Conservation (phyloP, 2,329 filamentous ascomycete genomes). For the Apiospora hydei region DNA sequence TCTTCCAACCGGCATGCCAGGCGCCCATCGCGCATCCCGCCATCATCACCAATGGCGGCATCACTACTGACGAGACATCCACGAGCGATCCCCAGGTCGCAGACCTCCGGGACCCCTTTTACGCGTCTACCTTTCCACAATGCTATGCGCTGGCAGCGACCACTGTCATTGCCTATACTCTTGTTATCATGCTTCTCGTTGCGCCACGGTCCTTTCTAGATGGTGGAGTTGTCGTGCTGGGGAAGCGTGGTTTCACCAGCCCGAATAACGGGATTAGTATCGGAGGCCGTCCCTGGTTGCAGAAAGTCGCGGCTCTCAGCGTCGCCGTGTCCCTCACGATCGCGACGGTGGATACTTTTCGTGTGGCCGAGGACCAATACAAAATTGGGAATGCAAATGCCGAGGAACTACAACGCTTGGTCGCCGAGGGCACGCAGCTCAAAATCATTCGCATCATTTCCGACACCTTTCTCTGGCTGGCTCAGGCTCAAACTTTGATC, state of each 20-base stretch:
- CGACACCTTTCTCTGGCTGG: slow-evolving; percentile 95
- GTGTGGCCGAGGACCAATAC: slow-evolving; percentile 84
- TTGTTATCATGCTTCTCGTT: slow-evolving; percentile 92
- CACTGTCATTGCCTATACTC: slow-evolving; percentile 88
- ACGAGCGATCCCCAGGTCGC: slow-evolving; percentile 55
- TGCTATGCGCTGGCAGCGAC: slow-evolving; percentile 91
- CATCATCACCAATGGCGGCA: slow-evolving; percentile 51
- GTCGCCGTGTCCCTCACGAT: slow-evolving; percentile 89
- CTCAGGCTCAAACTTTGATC: slow-evolving; percentile 95
- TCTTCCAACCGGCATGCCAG: slow-evolving; percentile 68
- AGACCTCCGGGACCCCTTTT: slow-evolving; percentile 85
- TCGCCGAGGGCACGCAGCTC: slow-evolving; percentile 85
- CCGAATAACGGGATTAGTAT: slow-evolving; percentile 82
- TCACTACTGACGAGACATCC: slow-evolving; percentile 49
- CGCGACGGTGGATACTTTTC: slow-evolving; percentile 89
- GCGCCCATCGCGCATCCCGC: slow-evolving; percentile 45
- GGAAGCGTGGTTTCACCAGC: slow-evolving; percentile 83
- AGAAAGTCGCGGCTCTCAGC: slow-evolving; percentile 79
- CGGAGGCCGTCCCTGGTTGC: slow-evolving; percentile 91
- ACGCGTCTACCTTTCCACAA: slow-evolving; percentile 90
- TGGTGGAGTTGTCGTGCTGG: slow-evolving; percentile 82
- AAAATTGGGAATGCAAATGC: slow-evolving; percentile 81
- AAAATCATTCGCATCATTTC: slow-evolving; percentile 92
- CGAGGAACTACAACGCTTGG: slow-evolving; percentile 74
- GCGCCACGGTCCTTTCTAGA: slow-evolving; percentile 94